Evolutionary conservation across 2,329 filamentous ascomycete species (phyloP).

Genomic region (Escovopsis weberi): DNA sequence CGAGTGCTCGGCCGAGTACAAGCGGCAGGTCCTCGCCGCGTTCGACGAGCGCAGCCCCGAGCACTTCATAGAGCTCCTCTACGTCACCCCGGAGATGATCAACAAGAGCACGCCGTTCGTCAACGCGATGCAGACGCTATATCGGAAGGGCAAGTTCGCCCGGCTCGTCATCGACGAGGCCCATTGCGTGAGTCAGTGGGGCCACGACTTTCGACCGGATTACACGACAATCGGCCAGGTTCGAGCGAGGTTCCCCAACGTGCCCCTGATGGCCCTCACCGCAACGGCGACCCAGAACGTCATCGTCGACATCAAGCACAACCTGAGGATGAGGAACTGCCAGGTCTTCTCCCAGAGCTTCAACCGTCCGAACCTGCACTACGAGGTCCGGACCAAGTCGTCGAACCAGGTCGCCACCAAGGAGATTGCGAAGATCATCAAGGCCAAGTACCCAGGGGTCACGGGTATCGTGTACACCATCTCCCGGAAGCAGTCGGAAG

Average conservation of each 20-base stretch:
- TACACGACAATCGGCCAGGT: constrained; percentile 77
- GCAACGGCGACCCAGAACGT: constrained; percentile 92
- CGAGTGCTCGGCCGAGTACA: constrained; percentile 49
- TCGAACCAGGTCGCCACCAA: constrained; percentile 27
- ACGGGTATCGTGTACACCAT: constrained; percentile 91
- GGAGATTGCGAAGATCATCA: constrained; percentile 53
- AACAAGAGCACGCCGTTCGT: constrained; percentile 62
- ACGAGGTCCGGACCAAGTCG: constrained; percentile 65
- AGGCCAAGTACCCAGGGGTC: constrained; percentile 50
- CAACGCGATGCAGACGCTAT: constrained; percentile 50
- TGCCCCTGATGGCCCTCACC: constrained; percentile 89
- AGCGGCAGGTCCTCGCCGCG: constrained; percentile 48
- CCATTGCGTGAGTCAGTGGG: constrained; percentile 99
- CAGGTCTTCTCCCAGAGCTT: constrained; percentile 83
- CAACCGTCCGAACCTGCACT: constrained; percentile 88
- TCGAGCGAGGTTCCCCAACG: constrained; percentile 54
- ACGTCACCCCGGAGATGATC: constrained; percentile 95
- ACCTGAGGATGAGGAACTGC: constrained; percentile 69
- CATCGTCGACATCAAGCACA: constrained; percentile 80
- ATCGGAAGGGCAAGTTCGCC: constrained; percentile 59
- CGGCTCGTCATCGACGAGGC: constrained; percentile 95
- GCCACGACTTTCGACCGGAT: constrained; percentile 92
- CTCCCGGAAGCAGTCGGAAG: constrained; percentile 70
- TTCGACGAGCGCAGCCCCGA: constrained; percentile 54
- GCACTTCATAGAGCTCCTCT: constrained; percentile 69